Base-by-base conservation (phyloP, 129 eudicot species). In the Helichrysum umbraculigerum region DNA sequence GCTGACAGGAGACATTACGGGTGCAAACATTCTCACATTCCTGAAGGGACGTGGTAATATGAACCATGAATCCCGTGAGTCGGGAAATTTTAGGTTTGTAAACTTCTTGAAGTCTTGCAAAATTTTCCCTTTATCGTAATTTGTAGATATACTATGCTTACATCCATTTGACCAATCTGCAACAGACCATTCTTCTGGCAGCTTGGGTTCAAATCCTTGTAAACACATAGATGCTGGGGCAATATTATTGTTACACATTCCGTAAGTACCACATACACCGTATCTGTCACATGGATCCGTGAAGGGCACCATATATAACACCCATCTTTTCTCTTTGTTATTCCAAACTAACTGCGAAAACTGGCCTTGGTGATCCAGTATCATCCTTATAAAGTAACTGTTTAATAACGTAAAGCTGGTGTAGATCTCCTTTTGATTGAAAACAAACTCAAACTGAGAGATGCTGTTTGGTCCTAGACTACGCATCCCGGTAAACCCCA, bases 51-150 rank as follows among this genome's bases (percentile, higher is more conserved):
- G 69, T 67, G 52, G 19, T 70, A 37, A 0, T 3, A 62, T 28
- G 50, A 60, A 79, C 81, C 83, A 68, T 2, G 90, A 63, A 29
- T 58, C 4, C 33, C 9, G 41, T 7, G 87, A 32, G 35, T 86
- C 84, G 1, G 89, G 89, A 57, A 86, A 67, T 58, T 76, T 86
- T 39, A 76, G 35, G 33, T 67, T 61, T 4, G 80, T 14, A 29
- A 76, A 76, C 69, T 30, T 79, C 1, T 4, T n/a, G 63, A 83
- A 79, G 50, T 0, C 50, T 9, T 42, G 50, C 14, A 42, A 42
- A 9, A 8, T 11, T 42, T 76, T 28, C 71, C 76, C 83, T 2
- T 41, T 32, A 52, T 44, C 37, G 54, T 68, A 50, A 47, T 33
- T 71, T 22, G 32, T 16, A 7, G 47, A 2, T 7, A 20, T 50